Evolutionary conservation across 768 basidiomycete species (phyloP), one percentile per base, ranked within the genome.

Genomic region (Suillus plorans): DNA sequence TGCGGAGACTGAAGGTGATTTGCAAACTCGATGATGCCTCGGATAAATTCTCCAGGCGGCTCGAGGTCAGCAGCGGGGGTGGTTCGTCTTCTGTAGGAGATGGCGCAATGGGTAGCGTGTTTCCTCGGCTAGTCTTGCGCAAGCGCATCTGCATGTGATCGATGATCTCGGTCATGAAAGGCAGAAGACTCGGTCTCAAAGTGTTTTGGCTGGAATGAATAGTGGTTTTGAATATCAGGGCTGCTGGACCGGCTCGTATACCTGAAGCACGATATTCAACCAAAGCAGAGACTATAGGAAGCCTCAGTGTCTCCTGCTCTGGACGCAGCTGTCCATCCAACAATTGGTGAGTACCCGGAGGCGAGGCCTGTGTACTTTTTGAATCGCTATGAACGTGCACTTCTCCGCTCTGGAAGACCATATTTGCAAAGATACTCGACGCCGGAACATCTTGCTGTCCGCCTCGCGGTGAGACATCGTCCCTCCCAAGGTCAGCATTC

Each of bases 181-280:
- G 92, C 10, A 99, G 80, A 12, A 98, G 78, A 5, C 86, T 88
- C 0, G 97, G 96, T 53, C 88, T 79, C 31, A 99, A 80, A 2
- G 85, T 88, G 72, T 99, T 99, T 65, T 88, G 85, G 72, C 95
- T 97, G 0, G 91, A 89, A 71, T 95, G 92, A 25, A 99, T 85
- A n/a, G 92, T 91, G 70, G 86, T 85, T 74, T 94, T 95, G 81
- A 97, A 90, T 66, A 92, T 80, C 36, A 97, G 79, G 3, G 84
- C 81, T 1, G 90, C 88, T 0, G 88, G 83, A 65, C 85, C 84
- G 20, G 63, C n/a, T 57, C 53, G 7, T 10, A 81, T 74, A 1
- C 86, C 80, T 2, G 84, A 82, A 10, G 90, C 85, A 36, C 87
- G 86, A 74, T 91, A 95, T 74, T 95, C 93, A 28, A 85, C 83